Conservation (phyloP, 2,329 filamentous ascomycete genomes). For the Aspergillus eucalypticola region DNA sequence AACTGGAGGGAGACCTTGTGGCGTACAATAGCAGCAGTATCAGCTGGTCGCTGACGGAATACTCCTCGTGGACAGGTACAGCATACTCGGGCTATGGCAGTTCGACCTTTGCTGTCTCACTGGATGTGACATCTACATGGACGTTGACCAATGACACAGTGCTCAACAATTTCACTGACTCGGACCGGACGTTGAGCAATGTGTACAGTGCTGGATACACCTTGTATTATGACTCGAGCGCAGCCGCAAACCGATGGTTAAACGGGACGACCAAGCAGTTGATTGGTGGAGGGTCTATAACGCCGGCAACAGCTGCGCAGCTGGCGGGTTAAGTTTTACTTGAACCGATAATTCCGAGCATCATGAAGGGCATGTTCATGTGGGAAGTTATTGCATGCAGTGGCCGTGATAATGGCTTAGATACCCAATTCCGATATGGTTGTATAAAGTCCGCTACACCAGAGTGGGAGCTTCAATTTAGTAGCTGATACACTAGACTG, state of each 20-base stretch:
- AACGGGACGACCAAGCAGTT: neutral
- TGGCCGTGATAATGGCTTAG: no score
- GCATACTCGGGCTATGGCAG: neutral
- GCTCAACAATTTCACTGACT: neutral
- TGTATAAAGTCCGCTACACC: no score
- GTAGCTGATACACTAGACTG: no score
- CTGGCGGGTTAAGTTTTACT: neutral
- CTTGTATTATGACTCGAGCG: neutral
- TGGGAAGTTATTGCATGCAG: no score
- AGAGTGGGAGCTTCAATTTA: no score
- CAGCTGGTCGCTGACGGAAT: neutral
- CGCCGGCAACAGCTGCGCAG: neutral
- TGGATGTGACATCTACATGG: neutral
- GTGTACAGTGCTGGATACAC: neutral
- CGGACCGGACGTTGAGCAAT: neutral
- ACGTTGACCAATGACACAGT: neutral
- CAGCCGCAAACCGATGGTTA: neutral
- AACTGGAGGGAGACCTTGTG: neutral
- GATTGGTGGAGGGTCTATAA: neutral
- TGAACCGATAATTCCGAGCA: neutral
- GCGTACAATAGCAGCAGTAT: neutral
- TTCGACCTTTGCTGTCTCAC: neutral
- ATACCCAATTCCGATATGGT: no score
- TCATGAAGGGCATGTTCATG: neutral
- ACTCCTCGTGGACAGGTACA: neutral